These are phyloP conservation scores for Aspergillus uvarum DNA, from an alignment of 2,329 filamentous ascomycete species.

Conservation along the genomic window DNA sequence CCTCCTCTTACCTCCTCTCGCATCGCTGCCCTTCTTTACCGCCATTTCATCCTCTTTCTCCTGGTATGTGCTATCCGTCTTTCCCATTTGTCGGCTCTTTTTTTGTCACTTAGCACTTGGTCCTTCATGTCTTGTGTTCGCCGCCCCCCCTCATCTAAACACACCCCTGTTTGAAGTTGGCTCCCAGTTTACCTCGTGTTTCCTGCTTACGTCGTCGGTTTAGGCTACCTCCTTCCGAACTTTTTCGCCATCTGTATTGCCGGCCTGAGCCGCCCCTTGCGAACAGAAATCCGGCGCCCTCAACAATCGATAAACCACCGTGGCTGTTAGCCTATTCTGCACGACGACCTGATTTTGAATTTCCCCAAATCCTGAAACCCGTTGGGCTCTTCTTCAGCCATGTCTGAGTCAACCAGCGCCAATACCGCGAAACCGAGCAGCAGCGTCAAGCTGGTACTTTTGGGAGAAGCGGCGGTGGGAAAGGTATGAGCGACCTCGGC, in stretches of 20 bases:
- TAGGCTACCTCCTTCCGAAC: conserved; percentile 22
- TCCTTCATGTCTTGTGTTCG: conserved; percentile 10
- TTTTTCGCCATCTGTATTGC: conserved; percentile 8
- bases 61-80: conserved; percentile 18
- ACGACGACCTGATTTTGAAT: conserved; percentile 30
- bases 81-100: conserved; percentile 14
- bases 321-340: conserved; percentile 25
- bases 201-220: conserved; percentile 19
- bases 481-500: conserved; percentile 63
- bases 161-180: not conserved
- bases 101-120: conserved; percentile 18
- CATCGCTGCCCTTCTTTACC: conserved; percentile 11
- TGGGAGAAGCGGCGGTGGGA: conserved; percentile 96
- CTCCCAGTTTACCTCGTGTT: conserved; percentile 13
- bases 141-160: conserved; percentile 3
- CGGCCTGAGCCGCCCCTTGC: conserved; percentile 17
- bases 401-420: conserved; percentile 70
- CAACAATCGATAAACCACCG: conserved; percentile 24
- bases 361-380: conserved; percentile 8
- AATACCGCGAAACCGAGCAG: conserved; percentile 88
- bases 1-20: conserved; percentile 12
- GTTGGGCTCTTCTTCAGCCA: conserved; percentile 39
- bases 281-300: conserved; percentile 26
- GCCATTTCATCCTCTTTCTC: conserved; percentile 21
- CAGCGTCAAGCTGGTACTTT: conserved; percentile 98